These are phyloP conservation scores for Tuber aestivum DNA, from an alignment of 495 filamentous ascomycete genomes.

Conservation along the genomic window DNA sequence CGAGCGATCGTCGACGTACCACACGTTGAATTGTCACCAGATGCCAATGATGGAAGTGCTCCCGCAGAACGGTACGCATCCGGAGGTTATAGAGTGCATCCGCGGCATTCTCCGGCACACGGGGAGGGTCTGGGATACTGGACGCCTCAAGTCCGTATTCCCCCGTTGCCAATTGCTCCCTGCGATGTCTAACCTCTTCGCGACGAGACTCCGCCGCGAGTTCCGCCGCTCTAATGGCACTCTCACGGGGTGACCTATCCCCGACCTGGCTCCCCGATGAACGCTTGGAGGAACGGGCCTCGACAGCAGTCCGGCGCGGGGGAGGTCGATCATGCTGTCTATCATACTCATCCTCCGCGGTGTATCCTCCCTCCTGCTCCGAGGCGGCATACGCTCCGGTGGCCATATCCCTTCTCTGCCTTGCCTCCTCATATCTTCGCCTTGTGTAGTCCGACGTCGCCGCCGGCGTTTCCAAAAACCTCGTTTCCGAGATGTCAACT, in stretches of 20 bases:
- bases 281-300: constrained; percentile 9
- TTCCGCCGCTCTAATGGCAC: constrained; percentile 33
- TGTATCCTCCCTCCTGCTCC: constrained; percentile 24
- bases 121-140: constrained; percentile 11
- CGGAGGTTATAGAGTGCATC: constrained; percentile 31
- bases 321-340: neutral
- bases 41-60: constrained; percentile 37
- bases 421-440: constrained; percentile 34
- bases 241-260: constrained; percentile 24
- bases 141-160: constrained; percentile 10
- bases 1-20: constrained; percentile 28
- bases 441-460: constrained; percentile 32
- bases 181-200: constrained; percentile 27
- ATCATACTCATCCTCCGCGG: constrained; percentile 27
- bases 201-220: constrained; percentile 25
- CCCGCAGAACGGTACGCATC: constrained; percentile 23
- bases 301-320: constrained; percentile 7
- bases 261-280: neutral
- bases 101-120: constrained; percentile 28
- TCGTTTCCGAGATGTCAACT: constrained; percentile 25
- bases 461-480: constrained; percentile 35
- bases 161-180: constrained; percentile 14
- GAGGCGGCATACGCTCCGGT: neutral
- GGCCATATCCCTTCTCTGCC: constrained; percentile 30
- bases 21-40: constrained; percentile 29